Base-by-base conservation (phyloP, 257 asterid genomes). In the Lantana camara region DNA sequence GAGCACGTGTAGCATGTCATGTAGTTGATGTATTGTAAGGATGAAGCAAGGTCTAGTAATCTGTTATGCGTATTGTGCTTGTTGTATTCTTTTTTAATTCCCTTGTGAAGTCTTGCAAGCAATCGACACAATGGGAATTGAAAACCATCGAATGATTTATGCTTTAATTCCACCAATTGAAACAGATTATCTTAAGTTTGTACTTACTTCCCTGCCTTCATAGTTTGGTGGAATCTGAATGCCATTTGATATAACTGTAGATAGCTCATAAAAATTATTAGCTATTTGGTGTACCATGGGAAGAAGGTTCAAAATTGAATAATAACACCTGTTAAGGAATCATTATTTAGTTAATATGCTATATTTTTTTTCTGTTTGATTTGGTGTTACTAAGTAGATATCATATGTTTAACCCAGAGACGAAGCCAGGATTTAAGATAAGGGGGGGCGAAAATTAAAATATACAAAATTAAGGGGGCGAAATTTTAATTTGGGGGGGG, bases 1-100 rank as follows among this genome's bases (percentile, higher is more conserved):
- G 24, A 37, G 37, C 59, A 50, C 45, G 60, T 69, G 45, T 65
- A 53, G 63, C 19, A 14, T 64, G 16, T 50, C 48, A 57, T 60
- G 17, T 40, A 32, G 64, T 40, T 57, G 17, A 15, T 55, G 19
- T 29, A 13, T 49, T 4, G 4, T 55, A 34, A 37, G 66, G 47
- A 38, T 71, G 57, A 32, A 30, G 50, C 32, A 56, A 55, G 60
- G 8, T 37, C 70, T n/a, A n/a, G 15, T 58, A 45, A 41, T 52
- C 45, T 52, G 57, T 42, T n/a, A n/a, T 55, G 60, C 35, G 46
- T 16, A 15, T 71, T 41, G 14, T 17, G 29, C 53, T 17, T 57
- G 50, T 54, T 37, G 40, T 66, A 12, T 29, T 68, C 27, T 19
- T 54, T 34, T 22, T 16, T 56, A 17, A 16, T 66, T 14, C 51